Evolutionary conservation across 139 green algal species (phyloP).

Genomic region (Astrephomene gubernaculifera): DNA sequence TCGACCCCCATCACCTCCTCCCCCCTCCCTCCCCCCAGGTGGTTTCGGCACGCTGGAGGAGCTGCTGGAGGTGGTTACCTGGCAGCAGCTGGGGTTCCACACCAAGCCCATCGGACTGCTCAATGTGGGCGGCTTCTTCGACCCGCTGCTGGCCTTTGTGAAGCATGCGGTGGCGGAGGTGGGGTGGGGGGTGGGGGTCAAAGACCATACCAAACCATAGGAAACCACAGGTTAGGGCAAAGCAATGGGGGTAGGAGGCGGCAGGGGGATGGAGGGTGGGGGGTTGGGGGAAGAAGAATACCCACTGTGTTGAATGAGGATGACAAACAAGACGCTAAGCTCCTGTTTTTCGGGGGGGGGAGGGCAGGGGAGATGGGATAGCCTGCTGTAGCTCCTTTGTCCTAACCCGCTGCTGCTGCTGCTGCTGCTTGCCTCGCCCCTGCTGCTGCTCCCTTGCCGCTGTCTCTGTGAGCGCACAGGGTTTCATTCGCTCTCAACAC

Average conservation of each 20-base stretch:
- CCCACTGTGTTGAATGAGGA: no score
- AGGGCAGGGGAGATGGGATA: background rate
- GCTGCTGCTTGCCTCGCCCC: background rate
- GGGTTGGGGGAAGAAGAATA: no score
- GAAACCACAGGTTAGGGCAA: no score
- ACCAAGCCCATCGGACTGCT: conserved; percentile 78
- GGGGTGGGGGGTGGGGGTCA: background rate
- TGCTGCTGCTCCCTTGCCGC: background rate
- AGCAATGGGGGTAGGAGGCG: no score
- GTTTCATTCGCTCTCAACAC: conserved; percentile 47
- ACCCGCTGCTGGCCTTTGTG: conserved; percentile 78
- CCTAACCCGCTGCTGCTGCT: background rate
- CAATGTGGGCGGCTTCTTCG: conserved; percentile 81
- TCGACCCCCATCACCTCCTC: no score
- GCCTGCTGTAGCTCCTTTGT: background rate
- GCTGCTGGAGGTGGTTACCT: conserved; percentile 87
- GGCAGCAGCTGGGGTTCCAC: conserved; percentile 87
- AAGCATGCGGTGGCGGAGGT: conserved; percentile 70
- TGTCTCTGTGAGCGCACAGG: conserved; percentile 20
- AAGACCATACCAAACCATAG: no score
- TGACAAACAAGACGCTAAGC: no score
- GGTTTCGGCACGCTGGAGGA: conserved; percentile 90
- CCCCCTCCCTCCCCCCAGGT: no score
- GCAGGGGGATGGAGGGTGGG: no score
- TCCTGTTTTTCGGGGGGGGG: no score